A percentile compares a stretch with the other conserved stretches of the same genome.
Evolutionary conservation across 2,329 filamentous ascomycete genomes (phyloP).

Genomic region (Meredithiella fracta): DNA sequence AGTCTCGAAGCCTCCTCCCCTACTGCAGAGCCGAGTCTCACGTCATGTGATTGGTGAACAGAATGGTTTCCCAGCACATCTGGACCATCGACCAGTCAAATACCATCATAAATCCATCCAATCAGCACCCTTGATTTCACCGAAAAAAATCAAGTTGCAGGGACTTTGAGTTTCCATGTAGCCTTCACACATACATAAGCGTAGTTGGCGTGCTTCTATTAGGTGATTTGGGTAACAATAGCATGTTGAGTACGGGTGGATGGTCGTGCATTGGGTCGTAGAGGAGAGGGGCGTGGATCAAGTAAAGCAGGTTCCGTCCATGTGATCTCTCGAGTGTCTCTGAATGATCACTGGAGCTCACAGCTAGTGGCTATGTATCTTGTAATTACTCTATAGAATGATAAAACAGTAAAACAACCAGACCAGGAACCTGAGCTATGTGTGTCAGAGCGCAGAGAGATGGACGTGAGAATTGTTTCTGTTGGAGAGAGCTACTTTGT

Average conservation of each 20-base stretch:
- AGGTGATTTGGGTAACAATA: not conserved
- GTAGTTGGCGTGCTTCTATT: not conserved
- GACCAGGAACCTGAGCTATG: too few species aligned
- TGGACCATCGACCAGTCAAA: not conserved
- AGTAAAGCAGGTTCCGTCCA: not conserved
- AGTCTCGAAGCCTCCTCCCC: not conserved
- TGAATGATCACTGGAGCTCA: not conserved
- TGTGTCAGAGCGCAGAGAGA: too few species aligned
- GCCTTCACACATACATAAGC: not conserved
- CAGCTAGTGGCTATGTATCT: too few species aligned
- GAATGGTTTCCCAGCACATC: not conserved
- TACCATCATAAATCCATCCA: not conserved
- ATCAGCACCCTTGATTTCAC: not conserved
- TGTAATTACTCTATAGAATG: too few species aligned
- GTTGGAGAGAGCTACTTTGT: too few species aligned
- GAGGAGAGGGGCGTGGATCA: not conserved
- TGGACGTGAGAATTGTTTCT: too few species aligned
- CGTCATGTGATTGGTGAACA: not conserved
- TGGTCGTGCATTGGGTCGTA: not conserved
- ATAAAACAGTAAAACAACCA: too few species aligned
- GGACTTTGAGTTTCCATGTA: not conserved
- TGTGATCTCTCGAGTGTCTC: not conserved
- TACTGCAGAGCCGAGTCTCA: not conserved
- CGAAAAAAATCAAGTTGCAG: not conserved
- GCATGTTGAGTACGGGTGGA: not conserved